Base-by-base conservation (phyloP, 2,329 filamentous ascomycete genomes). In the Seiridium unicorne region DNA sequence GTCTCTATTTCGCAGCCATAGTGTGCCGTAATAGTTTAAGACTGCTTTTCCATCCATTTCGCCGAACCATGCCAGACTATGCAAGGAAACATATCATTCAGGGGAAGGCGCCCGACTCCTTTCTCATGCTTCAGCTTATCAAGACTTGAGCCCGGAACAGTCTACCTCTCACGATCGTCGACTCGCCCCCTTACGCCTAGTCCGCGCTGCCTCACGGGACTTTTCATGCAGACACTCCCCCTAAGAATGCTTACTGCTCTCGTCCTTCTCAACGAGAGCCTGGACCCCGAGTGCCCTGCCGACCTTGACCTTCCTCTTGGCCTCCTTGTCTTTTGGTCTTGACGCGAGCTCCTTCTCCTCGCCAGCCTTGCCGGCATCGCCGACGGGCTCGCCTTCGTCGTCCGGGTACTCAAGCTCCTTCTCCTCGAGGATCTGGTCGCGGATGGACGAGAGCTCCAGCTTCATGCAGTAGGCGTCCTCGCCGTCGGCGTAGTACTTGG, bases 401-500 rank as follows among this genome's bases (percentile, higher is more conserved):
- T 62, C 65, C 4, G 62, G 61, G 26, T 61, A 62, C 38, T 44
- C 63, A 36, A 44, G 60, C 31, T 47, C 44, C 36, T 40, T 40
- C 40, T 54, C 48, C 46, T 58, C 58, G 53, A 60, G 75, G 72
- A 90, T 81, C 65, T 82, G 80, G 61, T 84, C 79, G 58, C 81
- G 77, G 49, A 89, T 73, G 55, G 79, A 77, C 2, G 77, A 76
- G 48, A 99, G 83, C 70, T 98, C 90, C 74, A 97, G 90, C 64
- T 88, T 89, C 95, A 99, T 99, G 72, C 88, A 91, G 73, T 88
- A 97, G 44, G 95, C 95, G 79, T 99, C 92, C 79, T 99, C 95
- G 62, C 94, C 94, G 75, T 99, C 95, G 60, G 95, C 95, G 74
- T 99, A 99, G 84, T 97, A 97, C 78, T 93, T 95, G 54, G 84